Conservation (phyloP, 2,329 filamentous ascomycete genomes). For the Trichoderma sp. region DNA sequence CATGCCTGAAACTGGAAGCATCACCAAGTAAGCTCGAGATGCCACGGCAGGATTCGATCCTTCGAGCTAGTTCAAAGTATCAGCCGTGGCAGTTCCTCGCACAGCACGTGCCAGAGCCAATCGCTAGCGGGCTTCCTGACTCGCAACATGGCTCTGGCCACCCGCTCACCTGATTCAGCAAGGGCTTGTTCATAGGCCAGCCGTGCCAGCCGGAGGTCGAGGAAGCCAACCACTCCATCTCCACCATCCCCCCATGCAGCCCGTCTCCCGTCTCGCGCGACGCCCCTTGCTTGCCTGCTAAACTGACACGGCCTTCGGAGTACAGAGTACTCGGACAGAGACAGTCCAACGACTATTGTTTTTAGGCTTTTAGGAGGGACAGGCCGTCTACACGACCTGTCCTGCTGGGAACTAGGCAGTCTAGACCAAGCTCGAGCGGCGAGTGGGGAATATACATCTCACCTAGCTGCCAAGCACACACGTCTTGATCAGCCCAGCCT, state of each 20-base stretch:
- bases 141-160: not conserved
- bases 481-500: slow-evolving; percentile 14
- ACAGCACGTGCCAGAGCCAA: not conserved
- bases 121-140: slow-evolving; percentile 14
- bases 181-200: slow-evolving; percentile 7
- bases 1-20: not conserved
- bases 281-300: slow-evolving; percentile 10
- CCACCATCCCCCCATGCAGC: slow-evolving; percentile 19
- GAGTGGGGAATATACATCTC: slow-evolving; percentile 2
- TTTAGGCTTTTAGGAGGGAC: slow-evolving; percentile 1
- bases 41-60: not conserved
- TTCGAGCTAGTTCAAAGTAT: not conserved
- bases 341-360: not conserved
- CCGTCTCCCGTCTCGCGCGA: not conserved
- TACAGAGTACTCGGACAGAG: not conserved
- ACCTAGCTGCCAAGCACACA: not conserved
- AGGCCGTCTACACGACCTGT: not conserved
- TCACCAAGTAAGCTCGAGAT: not conserved
- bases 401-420: not conserved
- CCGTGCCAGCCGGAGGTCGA: not conserved
- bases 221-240: slow-evolving; percentile 10
- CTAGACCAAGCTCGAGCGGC: not conserved
- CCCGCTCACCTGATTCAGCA: slow-evolving; percentile 16
- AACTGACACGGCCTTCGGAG: slow-evolving; percentile 3
- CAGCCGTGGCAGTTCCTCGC: not conserved